phyloP scores from a whole-genome alignment of 768 basidiomycete genomes.

The Fistulinella prunicolor region DNA sequence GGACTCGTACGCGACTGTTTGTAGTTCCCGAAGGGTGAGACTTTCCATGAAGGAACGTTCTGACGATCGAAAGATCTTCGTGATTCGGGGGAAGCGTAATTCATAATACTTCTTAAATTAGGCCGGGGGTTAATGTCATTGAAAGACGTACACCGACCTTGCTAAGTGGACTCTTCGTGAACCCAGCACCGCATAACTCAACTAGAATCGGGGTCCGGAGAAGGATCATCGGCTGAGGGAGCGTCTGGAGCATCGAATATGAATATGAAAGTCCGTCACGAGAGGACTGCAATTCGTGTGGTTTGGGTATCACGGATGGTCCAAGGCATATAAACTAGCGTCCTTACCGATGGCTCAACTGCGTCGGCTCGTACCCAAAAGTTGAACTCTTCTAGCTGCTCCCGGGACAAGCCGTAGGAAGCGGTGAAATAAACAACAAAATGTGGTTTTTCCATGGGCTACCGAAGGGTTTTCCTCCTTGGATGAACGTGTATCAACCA shows the following conservation, averaged over 20 bases:
- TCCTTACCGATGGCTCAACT: slow-evolving; percentile 22
- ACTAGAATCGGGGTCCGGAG: slow-evolving; percentile 61
- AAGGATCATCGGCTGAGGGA: slow-evolving; percentile 53
- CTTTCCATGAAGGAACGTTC: slow-evolving; percentile 69
- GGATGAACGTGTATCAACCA: neutral
- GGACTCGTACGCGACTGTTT: slow-evolving; percentile 51
- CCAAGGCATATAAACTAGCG: neutral
- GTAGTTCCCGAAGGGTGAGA: slow-evolving; percentile 46
- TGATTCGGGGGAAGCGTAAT: slow-evolving; percentile 77
- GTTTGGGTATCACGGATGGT: neutral
- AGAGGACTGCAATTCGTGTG: slow-evolving; percentile 1
- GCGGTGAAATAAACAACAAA: slow-evolving; percentile 74
- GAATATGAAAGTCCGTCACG: slow-evolving; percentile 48
- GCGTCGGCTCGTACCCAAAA: slow-evolving; percentile 46
- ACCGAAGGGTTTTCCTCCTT: neutral
- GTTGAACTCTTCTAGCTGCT: slow-evolving; percentile 70
- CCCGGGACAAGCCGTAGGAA: slow-evolving; percentile 70
- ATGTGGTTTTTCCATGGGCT: slow-evolving; percentile 51
- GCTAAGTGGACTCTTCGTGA: slow-evolving; percentile 62
- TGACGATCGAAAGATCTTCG: slow-evolving; percentile 57
- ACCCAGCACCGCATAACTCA: slow-evolving; percentile 81
- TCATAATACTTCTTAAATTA: slow-evolving; percentile 62
- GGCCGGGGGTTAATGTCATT: neutral
- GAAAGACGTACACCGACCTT: slow-evolving; percentile 40
- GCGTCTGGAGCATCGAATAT: slow-evolving; percentile 45